Conservation (phyloP, 768 basidiomycete species). For the Pleurotus eryngii region DNA sequence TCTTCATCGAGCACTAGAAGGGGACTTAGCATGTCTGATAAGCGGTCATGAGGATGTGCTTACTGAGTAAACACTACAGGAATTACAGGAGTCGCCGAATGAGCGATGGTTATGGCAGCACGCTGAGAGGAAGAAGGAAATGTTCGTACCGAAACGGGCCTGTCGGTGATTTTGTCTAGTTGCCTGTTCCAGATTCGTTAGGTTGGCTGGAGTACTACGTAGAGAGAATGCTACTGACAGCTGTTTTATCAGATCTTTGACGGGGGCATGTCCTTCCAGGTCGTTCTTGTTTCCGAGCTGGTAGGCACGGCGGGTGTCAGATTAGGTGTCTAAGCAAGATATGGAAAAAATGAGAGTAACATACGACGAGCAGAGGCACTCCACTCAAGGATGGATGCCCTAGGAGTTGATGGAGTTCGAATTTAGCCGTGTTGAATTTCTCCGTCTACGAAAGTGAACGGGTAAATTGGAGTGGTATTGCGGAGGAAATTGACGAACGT, state of each 20-base stretch:
- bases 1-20: slow-evolving; percentile 90
- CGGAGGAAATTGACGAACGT: slow-evolving; percentile 47
- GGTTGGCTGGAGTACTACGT: not conserved
- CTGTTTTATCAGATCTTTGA: slow-evolving; percentile 77
- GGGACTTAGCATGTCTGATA: not conserved
- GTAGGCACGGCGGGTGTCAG: not conserved
- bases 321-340: not conserved
- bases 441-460: slow-evolving; percentile 47
- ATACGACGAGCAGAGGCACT: slow-evolving; percentile 80
- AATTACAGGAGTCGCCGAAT: slow-evolving; percentile 21
- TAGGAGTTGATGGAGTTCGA: slow-evolving; percentile 81
- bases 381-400: slow-evolving; percentile 60
- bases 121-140: not conserved
- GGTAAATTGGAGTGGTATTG: not conserved
- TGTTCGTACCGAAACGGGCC: slow-evolving; percentile 82
- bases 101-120: not conserved
- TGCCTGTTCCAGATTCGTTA: slow-evolving; percentile 37
- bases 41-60: slow-evolving; percentile 16
- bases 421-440: slow-evolving; percentile 78
- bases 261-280: slow-evolving; percentile 66
- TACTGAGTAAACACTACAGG: slow-evolving; percentile 78
- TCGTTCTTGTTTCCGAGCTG: slow-evolving; percentile 96
- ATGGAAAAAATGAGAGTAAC: slow-evolving; percentile 22
- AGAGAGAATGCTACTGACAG: slow-evolving; percentile 48
- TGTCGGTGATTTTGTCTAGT: slow-evolving; percentile 74